These are phyloP conservation scores for Allomyces macrogynus DNA, from an alignment of 192 early-diverging fungal species.

Conservation along the genomic window DNA sequence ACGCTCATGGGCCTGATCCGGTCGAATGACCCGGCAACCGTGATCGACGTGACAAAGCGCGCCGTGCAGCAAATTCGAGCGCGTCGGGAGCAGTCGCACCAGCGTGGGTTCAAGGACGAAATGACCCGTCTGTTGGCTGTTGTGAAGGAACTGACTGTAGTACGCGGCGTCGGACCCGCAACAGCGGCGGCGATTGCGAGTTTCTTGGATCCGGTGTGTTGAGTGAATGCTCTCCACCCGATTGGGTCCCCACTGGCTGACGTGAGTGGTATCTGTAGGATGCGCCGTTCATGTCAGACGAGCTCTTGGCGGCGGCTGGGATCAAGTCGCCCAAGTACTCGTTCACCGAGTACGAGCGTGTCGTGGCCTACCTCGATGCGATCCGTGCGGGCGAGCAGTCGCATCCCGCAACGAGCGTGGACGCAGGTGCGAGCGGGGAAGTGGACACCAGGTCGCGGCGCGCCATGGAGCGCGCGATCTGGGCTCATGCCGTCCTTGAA, in stretches of 20 bases:
- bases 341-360: not conserved
- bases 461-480: not conserved
- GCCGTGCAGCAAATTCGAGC: no score
- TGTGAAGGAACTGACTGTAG: not conserved
- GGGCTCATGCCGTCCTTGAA: not conserved
- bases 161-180: not conserved
- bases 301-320: not conserved
- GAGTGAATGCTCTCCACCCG: not conserved
- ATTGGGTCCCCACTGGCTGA: no score
- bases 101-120: no score
- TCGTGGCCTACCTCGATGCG: not conserved
- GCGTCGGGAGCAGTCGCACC: no score
- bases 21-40: not conserved
- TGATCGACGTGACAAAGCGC: not conserved
- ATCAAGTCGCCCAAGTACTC: not conserved
- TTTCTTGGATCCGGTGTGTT: not conserved
- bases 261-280: no score
- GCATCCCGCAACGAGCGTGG: not conserved
- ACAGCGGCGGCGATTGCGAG: not conserved
- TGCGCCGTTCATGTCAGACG: not conserved
- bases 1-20: not conserved
- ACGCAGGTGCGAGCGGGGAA: not conserved
- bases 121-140: not conserved
- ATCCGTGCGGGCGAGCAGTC: not conserved
- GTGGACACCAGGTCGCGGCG: not conserved